phyloP scores from a whole-genome alignment of 1,139 yeast genomes.

The Candida sojae region DNA sequence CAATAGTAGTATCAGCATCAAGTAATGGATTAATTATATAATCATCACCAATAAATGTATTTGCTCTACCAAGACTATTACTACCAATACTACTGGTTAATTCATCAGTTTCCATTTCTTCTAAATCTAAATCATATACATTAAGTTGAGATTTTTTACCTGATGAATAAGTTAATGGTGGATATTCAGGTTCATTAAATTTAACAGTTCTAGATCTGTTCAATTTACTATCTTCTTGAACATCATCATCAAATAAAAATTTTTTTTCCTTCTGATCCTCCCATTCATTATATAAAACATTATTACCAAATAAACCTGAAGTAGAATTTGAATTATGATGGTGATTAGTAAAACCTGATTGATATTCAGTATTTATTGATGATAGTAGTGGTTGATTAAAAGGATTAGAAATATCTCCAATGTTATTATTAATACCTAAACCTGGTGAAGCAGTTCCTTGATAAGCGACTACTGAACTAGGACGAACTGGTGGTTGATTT shows the following conservation, averaged over 20 bases:
- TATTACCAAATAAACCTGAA: not conserved
- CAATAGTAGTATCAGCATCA: conserved; percentile 29
- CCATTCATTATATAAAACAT: not conserved
- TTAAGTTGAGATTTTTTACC: conserved; percentile 25
- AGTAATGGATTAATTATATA: conserved; percentile 44
- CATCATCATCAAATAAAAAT: not conserved
- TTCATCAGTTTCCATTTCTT: conserved; percentile 15
- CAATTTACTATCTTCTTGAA: not conserved
- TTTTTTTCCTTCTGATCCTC: not conserved
- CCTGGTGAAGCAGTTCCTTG: not conserved
- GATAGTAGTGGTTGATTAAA: not conserved
- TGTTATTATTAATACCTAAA: not conserved
- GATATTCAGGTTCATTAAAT: conserved; percentile 38
- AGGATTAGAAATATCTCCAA: not conserved
- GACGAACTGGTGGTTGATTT: not conserved
- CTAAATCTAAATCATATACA: conserved; percentile 18
- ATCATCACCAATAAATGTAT: conserved; percentile 32
- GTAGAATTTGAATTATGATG: not conserved
- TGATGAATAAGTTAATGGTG: conserved; percentile 32
- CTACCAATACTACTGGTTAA: not conserved
- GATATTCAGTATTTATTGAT: too few species aligned
- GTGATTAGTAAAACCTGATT: not conserved
- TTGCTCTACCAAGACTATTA: not conserved
- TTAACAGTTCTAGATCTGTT: conserved; percentile 28
- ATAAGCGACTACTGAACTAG: not conserved